These are phyloP conservation scores for Cladosporium sp. DNA, from an alignment of 2,329 filamentous ascomycete species.

Conservation along the genomic window DNA sequence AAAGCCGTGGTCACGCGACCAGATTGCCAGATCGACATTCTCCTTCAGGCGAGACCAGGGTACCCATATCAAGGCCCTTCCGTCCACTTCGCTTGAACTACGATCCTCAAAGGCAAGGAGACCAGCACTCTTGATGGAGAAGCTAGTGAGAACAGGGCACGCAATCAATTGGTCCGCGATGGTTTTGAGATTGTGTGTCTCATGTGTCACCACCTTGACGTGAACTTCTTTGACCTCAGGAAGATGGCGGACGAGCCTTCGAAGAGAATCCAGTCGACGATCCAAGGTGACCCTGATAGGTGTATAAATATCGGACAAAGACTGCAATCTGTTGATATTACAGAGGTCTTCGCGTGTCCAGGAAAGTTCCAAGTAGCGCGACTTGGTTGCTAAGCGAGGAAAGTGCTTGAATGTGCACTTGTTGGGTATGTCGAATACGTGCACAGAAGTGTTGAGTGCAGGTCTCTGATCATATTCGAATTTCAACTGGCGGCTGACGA, in stretches of 20 bases:
- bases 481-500: constrained; percentile 3
- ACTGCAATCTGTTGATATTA: no score
- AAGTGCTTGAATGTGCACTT: not conserved
- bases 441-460: not conserved
- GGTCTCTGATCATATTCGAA: not conserved
- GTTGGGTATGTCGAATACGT: not conserved
- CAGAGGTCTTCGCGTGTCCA: no score
- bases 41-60: not conserved
- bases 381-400: not conserved
- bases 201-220: no score
- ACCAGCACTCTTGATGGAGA: not conserved
- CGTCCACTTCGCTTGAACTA: no score
- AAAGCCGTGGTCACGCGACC: not conserved
- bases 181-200: not conserved
- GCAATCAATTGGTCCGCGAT: not conserved
- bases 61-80: not conserved
- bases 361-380: not conserved
- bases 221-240: not conserved
- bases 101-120: no score
- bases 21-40: not conserved
- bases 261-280: not conserved
- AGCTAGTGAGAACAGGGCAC: not conserved
- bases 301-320: no score
- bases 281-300: not conserved
- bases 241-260: not conserved